phyloP scores from a whole-genome alignment of 345 rosid species.

The Syzygium aqueum region DNA sequence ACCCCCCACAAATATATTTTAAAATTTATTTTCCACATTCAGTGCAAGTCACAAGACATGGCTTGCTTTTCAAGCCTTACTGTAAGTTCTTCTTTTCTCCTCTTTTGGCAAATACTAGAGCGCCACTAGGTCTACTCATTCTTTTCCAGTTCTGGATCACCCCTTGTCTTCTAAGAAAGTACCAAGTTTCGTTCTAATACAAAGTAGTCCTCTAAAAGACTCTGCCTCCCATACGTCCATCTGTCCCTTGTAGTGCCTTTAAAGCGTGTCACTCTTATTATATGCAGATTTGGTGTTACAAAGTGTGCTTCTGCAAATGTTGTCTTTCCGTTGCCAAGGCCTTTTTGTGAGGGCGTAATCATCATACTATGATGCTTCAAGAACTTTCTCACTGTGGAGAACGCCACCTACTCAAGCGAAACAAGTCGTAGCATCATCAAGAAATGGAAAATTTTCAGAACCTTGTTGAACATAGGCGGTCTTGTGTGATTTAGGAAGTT shows the following conservation, averaged over 20 bases:
- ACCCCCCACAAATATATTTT: not conserved
- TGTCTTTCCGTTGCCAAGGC: not conserved
- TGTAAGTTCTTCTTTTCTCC: not conserved
- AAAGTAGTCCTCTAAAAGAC: slow-evolving; percentile 10
- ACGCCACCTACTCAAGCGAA: not conserved
- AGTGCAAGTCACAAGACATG: not conserved
- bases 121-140: not conserved
- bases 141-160: slow-evolving; percentile 9
- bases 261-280: slow-evolving; percentile 9
- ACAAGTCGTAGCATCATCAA: not conserved
- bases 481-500: not conserved
- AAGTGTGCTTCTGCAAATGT: not conserved
- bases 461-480: not conserved
- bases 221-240: slow-evolving; percentile 5
- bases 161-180: slow-evolving; percentile 15
- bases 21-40: not conserved
- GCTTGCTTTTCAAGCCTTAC: not conserved
- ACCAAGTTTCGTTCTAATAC: not conserved
- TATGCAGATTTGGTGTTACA: not conserved
- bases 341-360: not conserved
- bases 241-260: slow-evolving; percentile 20
- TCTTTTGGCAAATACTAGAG: not conserved
- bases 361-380: not conserved
- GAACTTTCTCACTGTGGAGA: not conserved
- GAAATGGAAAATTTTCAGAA: not conserved